A percentile compares a stretch with the other conserved stretches of the same genome.
Evolutionary conservation across 2,329 filamentous ascomycete genomes (phyloP).

Genomic region (Trichoderma cornu-damae): DNA sequence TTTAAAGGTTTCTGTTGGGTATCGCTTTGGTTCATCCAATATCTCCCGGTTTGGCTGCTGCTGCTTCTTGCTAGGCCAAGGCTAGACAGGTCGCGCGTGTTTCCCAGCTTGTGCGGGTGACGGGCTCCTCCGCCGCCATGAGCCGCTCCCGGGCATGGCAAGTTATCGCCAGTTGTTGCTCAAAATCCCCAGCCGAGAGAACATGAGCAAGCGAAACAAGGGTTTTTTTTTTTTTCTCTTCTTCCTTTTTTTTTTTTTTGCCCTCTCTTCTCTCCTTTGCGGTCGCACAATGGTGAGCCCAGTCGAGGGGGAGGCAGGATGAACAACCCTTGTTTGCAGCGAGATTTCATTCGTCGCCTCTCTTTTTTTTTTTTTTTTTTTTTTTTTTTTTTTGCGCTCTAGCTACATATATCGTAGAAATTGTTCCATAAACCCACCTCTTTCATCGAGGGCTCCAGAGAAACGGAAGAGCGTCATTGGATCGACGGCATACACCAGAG

Average conservation of each 20-base stretch:
- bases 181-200: neutral
- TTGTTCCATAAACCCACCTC: constrained; percentile 3
- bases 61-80: too few species aligned
- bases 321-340: neutral
- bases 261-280: neutral
- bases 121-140: constrained; percentile 1
- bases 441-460: constrained; percentile 4
- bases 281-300: neutral
- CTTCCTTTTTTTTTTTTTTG: too few species aligned
- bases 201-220: neutral
- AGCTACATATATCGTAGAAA: constrained; percentile 3
- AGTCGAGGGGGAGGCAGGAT: neutral
- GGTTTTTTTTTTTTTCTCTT: too few species aligned
- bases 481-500: constrained; percentile 1
- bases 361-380: too few species aligned
- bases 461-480: constrained; percentile 5
- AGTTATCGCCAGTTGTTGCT: neutral
- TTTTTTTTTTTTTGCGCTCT: too few species aligned
- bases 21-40: too few species aligned
- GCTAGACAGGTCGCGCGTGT: neutral
- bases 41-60: too few species aligned
- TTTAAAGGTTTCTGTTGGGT: too few species aligned
- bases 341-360: neutral
- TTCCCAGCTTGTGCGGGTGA: neutral
- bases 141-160: neutral